These are phyloP conservation scores for Bonia amplexicaulis DNA, from an alignment of 176 grass and related monocot species.

Conservation along the genomic window DNA sequence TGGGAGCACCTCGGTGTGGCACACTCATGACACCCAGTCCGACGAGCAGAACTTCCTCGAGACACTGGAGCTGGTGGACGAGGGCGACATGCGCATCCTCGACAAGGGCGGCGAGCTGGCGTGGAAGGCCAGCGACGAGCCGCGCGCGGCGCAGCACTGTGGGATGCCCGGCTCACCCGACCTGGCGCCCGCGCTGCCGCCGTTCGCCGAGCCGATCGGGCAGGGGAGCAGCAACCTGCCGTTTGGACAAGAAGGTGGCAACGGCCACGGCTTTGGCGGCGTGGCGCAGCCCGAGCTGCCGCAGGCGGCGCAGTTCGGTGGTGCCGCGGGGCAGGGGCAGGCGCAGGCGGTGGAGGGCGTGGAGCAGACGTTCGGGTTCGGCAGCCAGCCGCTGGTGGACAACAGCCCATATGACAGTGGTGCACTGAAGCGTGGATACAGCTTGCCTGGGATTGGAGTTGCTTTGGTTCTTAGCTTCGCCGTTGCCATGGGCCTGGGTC, in stretches of 20 bases:
- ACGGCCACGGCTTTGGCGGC: not conserved
- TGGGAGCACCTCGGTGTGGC: constrained; percentile 74
- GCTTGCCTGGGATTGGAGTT: constrained; percentile 5
- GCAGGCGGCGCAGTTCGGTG: constrained; percentile 19
- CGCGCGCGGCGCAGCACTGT: constrained; percentile 61
- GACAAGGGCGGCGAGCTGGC: constrained; percentile 85
- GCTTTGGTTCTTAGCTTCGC: not conserved
- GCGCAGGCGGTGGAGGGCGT: constrained; percentile 22
- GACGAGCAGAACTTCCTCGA: constrained; percentile 47
- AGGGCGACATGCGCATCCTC: constrained; percentile 93
- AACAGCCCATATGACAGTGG: constrained; percentile 89
- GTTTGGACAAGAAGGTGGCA: constrained; percentile 32
- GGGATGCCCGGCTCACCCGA: constrained; percentile 66
- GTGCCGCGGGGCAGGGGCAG: constrained; percentile 19
- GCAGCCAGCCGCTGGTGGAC: constrained; percentile 73
- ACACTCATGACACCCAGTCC: constrained; percentile 53
- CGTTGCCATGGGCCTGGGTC: constrained; percentile 17
- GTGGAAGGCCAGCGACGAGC: constrained; percentile 84
- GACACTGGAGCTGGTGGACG: constrained; percentile 76
- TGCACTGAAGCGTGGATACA: not conserved
- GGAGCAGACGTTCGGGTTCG: constrained; percentile 52
- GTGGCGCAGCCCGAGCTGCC: constrained; percentile 27
- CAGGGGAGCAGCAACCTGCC: constrained; percentile 49
- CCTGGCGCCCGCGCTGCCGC: constrained; percentile 42
- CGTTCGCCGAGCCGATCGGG: constrained; percentile 59